phyloP scores from a whole-genome alignment of 768 basidiomycete species.

The Holtermannia corniformis region DNA sequence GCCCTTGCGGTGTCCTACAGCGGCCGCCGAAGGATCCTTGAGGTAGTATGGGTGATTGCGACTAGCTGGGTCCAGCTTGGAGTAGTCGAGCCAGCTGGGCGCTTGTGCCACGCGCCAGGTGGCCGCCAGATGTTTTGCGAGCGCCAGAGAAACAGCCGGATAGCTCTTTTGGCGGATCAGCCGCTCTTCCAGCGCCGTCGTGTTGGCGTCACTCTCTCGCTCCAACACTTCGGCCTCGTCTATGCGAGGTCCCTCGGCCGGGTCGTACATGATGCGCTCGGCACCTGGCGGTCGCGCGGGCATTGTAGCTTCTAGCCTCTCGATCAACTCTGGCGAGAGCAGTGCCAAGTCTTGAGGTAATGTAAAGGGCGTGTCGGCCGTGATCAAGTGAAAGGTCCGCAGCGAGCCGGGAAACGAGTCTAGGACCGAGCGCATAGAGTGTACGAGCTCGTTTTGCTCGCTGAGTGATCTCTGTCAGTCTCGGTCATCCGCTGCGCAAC shows the following conservation, averaged over 20 bases:
- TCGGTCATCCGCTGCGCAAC: neutral
- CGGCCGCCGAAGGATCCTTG: constrained; percentile 4
- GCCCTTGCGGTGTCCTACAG: neutral
- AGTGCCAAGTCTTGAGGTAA: constrained; percentile 13
- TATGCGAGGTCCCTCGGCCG: neutral
- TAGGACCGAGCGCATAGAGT: constrained; percentile 37
- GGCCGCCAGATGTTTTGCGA: constrained; percentile 13
- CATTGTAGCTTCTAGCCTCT: constrained; percentile 13
- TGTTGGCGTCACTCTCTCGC: neutral
- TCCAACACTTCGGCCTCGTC: neutral
- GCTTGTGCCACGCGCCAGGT: constrained; percentile 32
- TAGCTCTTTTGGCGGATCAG: neutral
- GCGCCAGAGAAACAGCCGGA: constrained; percentile 10
- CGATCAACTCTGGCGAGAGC: constrained; percentile 12
- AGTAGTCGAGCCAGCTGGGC: constrained; percentile 33
- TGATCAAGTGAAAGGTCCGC: constrained; percentile 29
- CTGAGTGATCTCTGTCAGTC: constrained; percentile 6
- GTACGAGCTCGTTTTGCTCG: constrained; percentile 34
- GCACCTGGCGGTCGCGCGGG: neutral
- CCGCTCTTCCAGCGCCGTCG: neutral
- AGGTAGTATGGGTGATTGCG: constrained; percentile 30
- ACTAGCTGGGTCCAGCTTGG: constrained; percentile 22
- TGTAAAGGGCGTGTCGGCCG: constrained; percentile 27
- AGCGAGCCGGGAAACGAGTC: constrained; percentile 28
- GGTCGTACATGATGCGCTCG: neutral